A percentile compares a stretch with the other conserved stretches of the same genome.
These are phyloP conservation scores for Pseudomonodictys pantanalensis DNA, from an alignment of 495 filamentous ascomycete genomes.

Conservation along the genomic window DNA sequence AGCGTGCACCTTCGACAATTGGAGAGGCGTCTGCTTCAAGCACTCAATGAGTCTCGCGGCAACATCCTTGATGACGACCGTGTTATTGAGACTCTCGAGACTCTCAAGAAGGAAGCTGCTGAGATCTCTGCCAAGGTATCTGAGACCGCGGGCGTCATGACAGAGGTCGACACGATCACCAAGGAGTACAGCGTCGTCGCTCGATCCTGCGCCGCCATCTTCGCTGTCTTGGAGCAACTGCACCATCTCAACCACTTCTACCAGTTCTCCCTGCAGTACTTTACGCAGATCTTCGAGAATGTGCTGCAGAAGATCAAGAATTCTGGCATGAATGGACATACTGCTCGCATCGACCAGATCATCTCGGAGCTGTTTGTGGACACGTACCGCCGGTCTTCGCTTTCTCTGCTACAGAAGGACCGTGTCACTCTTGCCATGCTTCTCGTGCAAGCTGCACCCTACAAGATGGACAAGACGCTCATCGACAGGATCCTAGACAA, in stretches of 20 bases:
- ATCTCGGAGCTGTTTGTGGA: conserved; percentile 83
- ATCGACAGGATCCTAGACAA: conserved; percentile 84
- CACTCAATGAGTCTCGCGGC: conserved; percentile 92
- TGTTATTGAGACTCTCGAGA: conserved; percentile 97
- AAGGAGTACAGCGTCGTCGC: conserved; percentile 89
- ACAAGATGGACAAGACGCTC: conserved; percentile 84
- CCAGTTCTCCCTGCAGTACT: conserved; percentile 97
- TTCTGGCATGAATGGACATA: conserved; percentile 71
- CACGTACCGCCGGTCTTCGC: conserved; percentile 86
- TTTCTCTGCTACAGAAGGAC: conserved; percentile 92
- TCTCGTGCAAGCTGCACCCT: conserved; percentile 88
- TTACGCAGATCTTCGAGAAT: conserved; percentile 92
- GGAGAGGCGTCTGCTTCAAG: conserved; percentile 91
- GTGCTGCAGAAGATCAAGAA: conserved; percentile 80
- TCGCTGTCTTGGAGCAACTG: conserved; percentile 93
- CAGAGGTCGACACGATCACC: conserved; percentile 92
- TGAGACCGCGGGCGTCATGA: conserved; percentile 97
- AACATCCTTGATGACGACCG: conserved; percentile 98
- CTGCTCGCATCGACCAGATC: conserved; percentile 78
- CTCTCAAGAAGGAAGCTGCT: conserved; percentile 92
- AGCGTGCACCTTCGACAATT: conserved; percentile 92
- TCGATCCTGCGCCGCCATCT: conserved; percentile 90
- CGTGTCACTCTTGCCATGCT: conserved; percentile 93
- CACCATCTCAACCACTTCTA: conserved; percentile 99
- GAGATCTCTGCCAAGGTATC: conserved; percentile 95